Base-by-base conservation (phyloP, 225 moss, liverwort and hornwort species). In the Marchantia polymorpha region DNA sequence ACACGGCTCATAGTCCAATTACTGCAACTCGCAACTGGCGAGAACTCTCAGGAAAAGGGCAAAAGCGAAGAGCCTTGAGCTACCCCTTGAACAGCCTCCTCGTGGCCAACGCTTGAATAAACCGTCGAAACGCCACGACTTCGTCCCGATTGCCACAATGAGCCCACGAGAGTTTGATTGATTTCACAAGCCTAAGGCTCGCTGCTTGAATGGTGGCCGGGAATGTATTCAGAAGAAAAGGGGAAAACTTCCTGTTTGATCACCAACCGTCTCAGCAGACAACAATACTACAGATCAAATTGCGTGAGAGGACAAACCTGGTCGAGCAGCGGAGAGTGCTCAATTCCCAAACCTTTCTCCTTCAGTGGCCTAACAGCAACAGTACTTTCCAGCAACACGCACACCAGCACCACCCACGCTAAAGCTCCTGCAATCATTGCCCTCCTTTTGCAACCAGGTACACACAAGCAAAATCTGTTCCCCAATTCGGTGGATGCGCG, bases 281-380 rank as follows among this genome's bases (percentile, higher is more conserved):
- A 13, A 19, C 56, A 12, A 13, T 56, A 0, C 19, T 56, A 19
- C 4, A 56, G 13, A 19, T 56, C 56, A 19, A 56, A 13, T 39
- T 39, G 39, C 39, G 39, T 39, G 56, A 30, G 76, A 52, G 29
- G 64, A 58, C 29, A 26, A 52, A 87, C 87, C 87, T 87, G 84
- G 76, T 87, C 87, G 19, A 84, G 74, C 82, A 83, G 75, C 84
- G 87, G 84, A 82, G 84, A 84, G 30, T 84, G 82, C 69, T 84
- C 84, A 51, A 87, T 71, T 48, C 87, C 79, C 25, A 87, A 61
- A 69, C 68, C 81, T 61, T 84, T 87, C 69, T 87, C 87, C 77
- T 84, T 87, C 27, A 87, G 66, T 6, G 87, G 87, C 77, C 87
- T 82, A 16, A 87, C 87, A 25, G 87, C 87, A 47, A 50, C 82